Conservation (phyloP, 805 yeast species). For the Yarrowia hollandica region DNA sequence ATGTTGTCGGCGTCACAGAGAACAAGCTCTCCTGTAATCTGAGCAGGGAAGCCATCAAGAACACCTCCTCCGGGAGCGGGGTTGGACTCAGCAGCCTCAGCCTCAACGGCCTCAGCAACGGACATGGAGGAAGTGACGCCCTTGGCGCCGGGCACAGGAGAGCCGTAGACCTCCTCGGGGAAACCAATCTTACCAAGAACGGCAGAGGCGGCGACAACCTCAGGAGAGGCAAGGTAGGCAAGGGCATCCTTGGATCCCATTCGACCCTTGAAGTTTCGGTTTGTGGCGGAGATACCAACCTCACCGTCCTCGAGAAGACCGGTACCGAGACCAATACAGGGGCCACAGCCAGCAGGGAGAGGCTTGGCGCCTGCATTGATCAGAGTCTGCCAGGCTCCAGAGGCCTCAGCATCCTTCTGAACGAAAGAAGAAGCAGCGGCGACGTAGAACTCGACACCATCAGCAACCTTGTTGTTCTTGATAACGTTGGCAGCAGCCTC, state of each 20-base stretch:
- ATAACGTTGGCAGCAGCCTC: constrained; percentile 92
- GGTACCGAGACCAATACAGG: constrained; percentile 96
- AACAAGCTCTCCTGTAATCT: constrained; percentile 86
- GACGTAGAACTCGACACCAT: constrained; percentile 90
- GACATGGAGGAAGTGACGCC: constrained; percentile 47
- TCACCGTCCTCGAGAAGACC: constrained; percentile 94
- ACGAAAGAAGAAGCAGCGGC: constrained; percentile 97
- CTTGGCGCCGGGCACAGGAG: constrained; percentile 49
- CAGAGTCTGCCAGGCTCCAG: constrained; percentile 89
- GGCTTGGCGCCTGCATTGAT: constrained; percentile 92
- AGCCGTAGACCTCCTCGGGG: constrained; percentile 79
- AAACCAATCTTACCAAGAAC: constrained; percentile 91
- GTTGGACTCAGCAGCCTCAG: constrained; percentile 41
- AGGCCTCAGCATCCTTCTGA: constrained; percentile 85
- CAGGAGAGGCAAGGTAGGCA: constrained; percentile 96
- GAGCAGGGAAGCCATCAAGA: constrained; percentile 85
- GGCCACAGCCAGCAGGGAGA: constrained; percentile 98
- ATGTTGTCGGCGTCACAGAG: constrained; percentile 91
- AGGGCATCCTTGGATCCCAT: constrained; percentile 98
- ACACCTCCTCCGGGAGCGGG: constrained; percentile 62
- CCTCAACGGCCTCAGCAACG: constrained; percentile 41
- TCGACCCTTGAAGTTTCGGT: constrained; percentile 97
- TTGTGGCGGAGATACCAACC: constrained; percentile 97
- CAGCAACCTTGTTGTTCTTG: constrained; percentile 77
- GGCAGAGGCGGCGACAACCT: constrained; percentile 98